Evolutionary conservation across 352 stramenopile genomes (phyloP), one percentile per base, ranked within the genome.

Genomic region (Phytophthora vignae): DNA sequence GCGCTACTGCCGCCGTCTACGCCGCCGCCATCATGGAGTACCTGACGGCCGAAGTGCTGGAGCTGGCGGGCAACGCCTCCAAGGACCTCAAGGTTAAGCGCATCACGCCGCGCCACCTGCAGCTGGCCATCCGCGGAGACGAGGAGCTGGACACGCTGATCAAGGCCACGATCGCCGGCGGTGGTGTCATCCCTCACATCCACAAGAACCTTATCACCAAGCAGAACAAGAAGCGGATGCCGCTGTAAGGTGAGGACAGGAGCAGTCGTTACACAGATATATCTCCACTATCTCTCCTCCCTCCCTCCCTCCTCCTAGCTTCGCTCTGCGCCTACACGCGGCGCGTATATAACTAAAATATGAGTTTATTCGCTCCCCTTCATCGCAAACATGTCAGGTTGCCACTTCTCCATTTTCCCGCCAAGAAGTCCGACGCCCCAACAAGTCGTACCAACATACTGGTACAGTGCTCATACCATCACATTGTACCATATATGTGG

Each of bases 121-220:
- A 99, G 81, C 93, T 99, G 17, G 98, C 98, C 64, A 99, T 99
- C 85, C 95, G 98, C 78, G 98, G 98, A 93, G 98, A 99, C 74
- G 98, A 99, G 86, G 98, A 99, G 85, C 91, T 99, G 50, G 98
- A 99, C 46, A 84, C 77, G 71, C 64, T 99, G 57, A 99, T 99
- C 84, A 99, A 99, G 90, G 98, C 98, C 33, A 99, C 98, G 56
- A 99, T 99, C 87, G 98, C 98, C 21, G 98, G 98, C 70, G 98
- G 98, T 74, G 98, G 98, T 92, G 98, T 99, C 61, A 99, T 99
- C 76, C 98, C 98, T 36, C 96, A 99, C 87, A 99, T 99, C 81
- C 98, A 99, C 96, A 99, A 99, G 88, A 99, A 96, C 55, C 96
- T 99, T 55, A 99, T 99, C 82, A 99, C 98, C 90, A 99, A 99